Base-by-base conservation (phyloP, 805 yeast species). In the Wilhelminamyces savonicus region DNA sequence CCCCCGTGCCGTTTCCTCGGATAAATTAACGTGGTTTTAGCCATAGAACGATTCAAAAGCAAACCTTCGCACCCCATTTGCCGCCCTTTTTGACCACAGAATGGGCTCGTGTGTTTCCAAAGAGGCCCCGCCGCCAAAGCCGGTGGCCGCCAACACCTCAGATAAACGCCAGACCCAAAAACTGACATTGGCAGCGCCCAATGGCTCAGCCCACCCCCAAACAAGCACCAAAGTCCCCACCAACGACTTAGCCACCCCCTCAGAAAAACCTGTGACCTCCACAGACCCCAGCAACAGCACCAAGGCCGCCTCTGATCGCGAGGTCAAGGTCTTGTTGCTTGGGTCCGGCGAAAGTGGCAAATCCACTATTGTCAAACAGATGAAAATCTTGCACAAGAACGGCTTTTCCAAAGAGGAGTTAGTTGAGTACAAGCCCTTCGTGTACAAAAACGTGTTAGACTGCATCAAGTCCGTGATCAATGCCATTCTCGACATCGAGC, bases 341-440 rank as follows among this genome's bases (percentile, higher is more conserved):
- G 92, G 98, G 4, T 82, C 96, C 0, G 98, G 97, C 11, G 94
- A 82, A 48, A 69, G 79, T 37, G 94, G 94, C 4, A 83, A 82
- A 48, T 78, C 87, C 6, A 82, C 94, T 12, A 76, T 82, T 30
- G 73, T 83, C 30, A 83, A 82, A 52, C 94, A 82, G 53, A 83
- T 83, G 76, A 82, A 81, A 49, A 81, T 81, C 35, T 61, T 81
- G 28, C 85, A 82, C 48, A 82, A 79, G 48, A 66, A 75, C 41
- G 88, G 88, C 7, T 82, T 76, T 48, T 55, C 78, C 30, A 61
- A 77, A 53, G 78, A 80, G 27, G 97, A 87, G 51, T 56, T 81
- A 16, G 60, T 66, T 31, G 85, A 82, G 41, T 83, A 82, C 55
- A 76, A 76, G 48, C 85, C 90, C 0, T 78, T 84, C 40, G 86